phyloP scores from a whole-genome alignment of 768 basidiomycete species.

The Chalciporus chontae region DNA sequence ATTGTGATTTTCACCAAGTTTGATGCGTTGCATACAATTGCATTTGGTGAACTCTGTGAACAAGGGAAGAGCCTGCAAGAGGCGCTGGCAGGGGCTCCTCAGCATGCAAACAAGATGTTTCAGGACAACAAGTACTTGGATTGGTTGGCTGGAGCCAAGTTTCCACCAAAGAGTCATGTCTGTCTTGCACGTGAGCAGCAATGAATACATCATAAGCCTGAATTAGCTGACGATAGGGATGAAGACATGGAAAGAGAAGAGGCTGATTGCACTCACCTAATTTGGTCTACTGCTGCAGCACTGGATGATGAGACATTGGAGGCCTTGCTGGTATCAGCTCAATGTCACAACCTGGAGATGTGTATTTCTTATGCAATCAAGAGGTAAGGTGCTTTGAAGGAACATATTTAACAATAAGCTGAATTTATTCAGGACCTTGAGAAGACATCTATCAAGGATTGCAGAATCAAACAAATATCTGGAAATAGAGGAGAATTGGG shows the following conservation, averaged over 20 bases:
- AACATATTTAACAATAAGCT: too few relatives aligned
- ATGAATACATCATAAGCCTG: not conserved
- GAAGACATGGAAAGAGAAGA: not conserved
- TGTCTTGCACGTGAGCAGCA: not conserved
- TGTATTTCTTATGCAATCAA: not conserved
- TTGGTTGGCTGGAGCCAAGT: not conserved
- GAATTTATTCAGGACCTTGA: too few relatives aligned
- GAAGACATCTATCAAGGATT: too few relatives aligned
- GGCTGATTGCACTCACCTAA: not conserved
- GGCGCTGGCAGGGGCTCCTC: conserved; percentile 9
- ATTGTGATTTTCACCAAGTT: conserved; percentile 38
- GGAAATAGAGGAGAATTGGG: too few relatives aligned
- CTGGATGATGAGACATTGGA: conserved; percentile 4
- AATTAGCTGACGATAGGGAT: too few relatives aligned
- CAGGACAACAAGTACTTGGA: not conserved
- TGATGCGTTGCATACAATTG: conserved; percentile 27
- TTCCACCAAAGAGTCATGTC: not conserved
- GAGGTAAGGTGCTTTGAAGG: not conserved
- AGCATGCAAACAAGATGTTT: conserved; percentile 11
- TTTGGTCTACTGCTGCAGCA: not conserved
- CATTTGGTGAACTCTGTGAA: conserved; percentile 12
- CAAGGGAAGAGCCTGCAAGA: not conserved
- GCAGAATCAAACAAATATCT: too few relatives aligned
- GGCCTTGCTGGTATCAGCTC: not conserved
- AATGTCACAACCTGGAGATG: not conserved